Percentiles rank a stretch among this genome's conserved stretches.
phyloP scores from a whole-genome alignment of 2,329 filamentous ascomycete species.

The Sporothrix pallida region DNA sequence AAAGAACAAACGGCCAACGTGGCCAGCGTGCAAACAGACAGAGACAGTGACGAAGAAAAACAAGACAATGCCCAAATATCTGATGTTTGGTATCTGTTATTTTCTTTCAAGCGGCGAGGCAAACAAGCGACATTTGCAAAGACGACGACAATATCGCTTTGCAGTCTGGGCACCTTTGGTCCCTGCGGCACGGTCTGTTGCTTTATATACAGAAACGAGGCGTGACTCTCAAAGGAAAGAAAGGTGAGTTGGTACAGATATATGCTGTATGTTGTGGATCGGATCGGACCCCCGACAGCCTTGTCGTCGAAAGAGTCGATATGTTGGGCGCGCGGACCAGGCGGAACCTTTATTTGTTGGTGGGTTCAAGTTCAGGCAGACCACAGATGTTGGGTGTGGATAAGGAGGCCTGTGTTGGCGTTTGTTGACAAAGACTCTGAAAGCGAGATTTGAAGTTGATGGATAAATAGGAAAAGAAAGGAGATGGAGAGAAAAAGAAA shows the following conservation, averaged over 20 bases:
- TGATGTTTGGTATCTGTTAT: neutral
- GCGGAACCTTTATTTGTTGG: neutral
- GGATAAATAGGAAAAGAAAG: neutral
- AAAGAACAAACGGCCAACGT: neutral
- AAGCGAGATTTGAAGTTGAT: neutral
- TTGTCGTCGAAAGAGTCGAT: slow-evolving; percentile 17
- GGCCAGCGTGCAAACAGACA: neutral
- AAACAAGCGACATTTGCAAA: slow-evolving; percentile 15
- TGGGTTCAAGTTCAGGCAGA: neutral
- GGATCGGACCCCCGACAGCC: slow-evolving; percentile 4
- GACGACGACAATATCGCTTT: neutral
- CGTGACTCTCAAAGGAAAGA: neutral
- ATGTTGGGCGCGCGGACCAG: slow-evolving; percentile 5
- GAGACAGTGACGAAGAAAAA: neutral
- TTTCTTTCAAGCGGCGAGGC: neutral
- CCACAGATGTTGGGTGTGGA: neutral
- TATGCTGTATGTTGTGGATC: neutral
- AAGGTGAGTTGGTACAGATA: neutral
- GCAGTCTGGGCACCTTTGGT: too few relatives aligned
- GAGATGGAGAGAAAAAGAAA: neutral
- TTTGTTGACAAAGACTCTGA: neutral
- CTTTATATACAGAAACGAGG: neutral
- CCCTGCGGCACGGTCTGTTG: slow-evolving; percentile 1
- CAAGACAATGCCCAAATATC: neutral
- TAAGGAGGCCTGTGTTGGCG: neutral